These are phyloP conservation scores for Cornus controversa DNA, from an alignment of 148 eudicot species.

Conservation along the genomic window DNA sequence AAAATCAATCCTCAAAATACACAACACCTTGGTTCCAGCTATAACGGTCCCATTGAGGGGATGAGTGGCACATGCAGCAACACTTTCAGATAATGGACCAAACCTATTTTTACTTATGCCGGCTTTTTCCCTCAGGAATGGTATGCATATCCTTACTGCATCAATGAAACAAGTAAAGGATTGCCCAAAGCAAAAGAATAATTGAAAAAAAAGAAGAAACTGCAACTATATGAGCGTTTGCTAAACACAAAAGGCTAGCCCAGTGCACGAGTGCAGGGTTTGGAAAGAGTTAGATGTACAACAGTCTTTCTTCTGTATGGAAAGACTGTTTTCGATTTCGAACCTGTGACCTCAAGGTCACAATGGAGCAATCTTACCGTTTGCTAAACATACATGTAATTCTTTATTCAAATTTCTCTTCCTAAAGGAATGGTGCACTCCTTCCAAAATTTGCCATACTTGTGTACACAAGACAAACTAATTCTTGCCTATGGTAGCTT, in stretches of 20 bases:
- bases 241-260: not conserved
- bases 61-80: conserved; percentile 75
- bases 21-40: conserved; percentile 85
- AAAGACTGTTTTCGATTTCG: too few relatives aligned
- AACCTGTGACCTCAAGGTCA: too few relatives aligned
- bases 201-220: not conserved
- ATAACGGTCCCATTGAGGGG: conserved; percentile 65
- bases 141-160: conserved; percentile 45
- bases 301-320: too few relatives aligned
- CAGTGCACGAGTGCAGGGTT: too few relatives aligned
- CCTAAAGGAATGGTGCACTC: too few relatives aligned
- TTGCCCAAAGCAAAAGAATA: not conserved
- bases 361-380: too few relatives aligned
- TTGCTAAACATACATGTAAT: too few relatives aligned
- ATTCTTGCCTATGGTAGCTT: too few relatives aligned
- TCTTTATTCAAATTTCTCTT: too few relatives aligned
- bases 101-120: conserved; percentile 51
- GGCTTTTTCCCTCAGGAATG: conserved; percentile 16
- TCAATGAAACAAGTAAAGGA: conserved; percentile 11
- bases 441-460: too few relatives aligned
- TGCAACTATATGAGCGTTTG: not conserved
- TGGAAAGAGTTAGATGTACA: too few relatives aligned
- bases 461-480: too few relatives aligned
- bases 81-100: conserved; percentile 54
- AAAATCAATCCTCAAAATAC: not conserved